Conservation (phyloP, 106 monocot genomes). For the Cymbidium sinense region DNA sequence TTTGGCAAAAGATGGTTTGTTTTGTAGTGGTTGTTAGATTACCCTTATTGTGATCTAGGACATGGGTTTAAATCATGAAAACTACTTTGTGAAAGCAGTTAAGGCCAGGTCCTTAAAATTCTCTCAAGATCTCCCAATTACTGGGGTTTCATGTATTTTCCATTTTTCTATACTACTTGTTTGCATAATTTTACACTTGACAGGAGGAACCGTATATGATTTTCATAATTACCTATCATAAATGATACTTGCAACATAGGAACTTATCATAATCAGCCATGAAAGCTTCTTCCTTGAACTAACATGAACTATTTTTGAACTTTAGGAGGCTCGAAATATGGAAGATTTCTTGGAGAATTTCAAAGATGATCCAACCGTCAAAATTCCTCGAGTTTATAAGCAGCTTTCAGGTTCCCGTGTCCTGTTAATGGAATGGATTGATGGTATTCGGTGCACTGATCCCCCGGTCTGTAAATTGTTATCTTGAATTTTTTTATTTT, state of each 20-base stretch:
- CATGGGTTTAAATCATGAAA: too few relatives aligned
- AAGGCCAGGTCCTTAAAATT: too few relatives aligned
- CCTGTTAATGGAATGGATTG: constrained; percentile 98
- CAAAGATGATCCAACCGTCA: constrained; percentile 90
- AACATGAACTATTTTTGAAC: neutral
- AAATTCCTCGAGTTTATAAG: constrained; percentile 94
- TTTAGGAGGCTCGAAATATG: constrained; percentile 84
- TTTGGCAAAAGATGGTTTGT: too few relatives aligned
- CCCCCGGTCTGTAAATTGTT: constrained; percentile 53
- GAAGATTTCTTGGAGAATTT: constrained; percentile 98
- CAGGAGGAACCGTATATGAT: too few relatives aligned
- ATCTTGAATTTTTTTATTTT: neutral
- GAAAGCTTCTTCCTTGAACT: neutral
- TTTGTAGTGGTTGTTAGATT: too few relatives aligned
- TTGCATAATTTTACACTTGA: too few relatives aligned
- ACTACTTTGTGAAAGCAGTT: too few relatives aligned
- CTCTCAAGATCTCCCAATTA: too few relatives aligned
- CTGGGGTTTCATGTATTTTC: too few relatives aligned
- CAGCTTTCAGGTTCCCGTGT: constrained; percentile 78
- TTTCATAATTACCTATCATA: neutral
- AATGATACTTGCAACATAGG: constrained; percentile 5
- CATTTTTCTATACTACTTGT: too few relatives aligned
- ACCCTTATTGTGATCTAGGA: too few relatives aligned
- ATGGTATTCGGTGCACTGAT: constrained; percentile 92
- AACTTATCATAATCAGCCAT: neutral